These are phyloP conservation scores for Entophlyctis luteolus DNA, from an alignment of 192 early-diverging fungal genomes.

Conservation along the genomic window DNA sequence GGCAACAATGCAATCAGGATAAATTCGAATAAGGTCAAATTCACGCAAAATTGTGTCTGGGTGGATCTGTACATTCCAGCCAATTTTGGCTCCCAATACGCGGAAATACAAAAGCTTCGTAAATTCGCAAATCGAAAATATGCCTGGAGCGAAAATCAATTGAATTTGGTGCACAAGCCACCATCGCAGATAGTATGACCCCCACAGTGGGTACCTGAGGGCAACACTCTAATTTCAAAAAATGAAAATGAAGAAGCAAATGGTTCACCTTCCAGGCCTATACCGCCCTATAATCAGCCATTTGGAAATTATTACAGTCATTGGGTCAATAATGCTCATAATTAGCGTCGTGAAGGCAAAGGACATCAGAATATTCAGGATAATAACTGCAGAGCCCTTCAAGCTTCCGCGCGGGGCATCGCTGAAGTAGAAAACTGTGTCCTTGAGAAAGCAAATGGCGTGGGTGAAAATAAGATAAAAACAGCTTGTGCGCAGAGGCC, in stretches of 20 bases:
- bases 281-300: conserved; percentile 48
- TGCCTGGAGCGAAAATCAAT: conserved; percentile 22
- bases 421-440: not conserved
- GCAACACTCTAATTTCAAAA: too few relatives aligned
- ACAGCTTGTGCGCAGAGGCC: conserved; percentile 27
- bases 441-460: not conserved
- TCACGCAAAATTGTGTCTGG: conserved; percentile 34
- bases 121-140: conserved; percentile 26
- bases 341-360: not conserved
- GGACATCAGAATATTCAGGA: conserved; percentile 12
- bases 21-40: conserved; percentile 46
- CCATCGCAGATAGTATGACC: conserved; percentile 43
- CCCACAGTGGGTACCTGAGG: conserved; percentile 40
- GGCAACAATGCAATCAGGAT: conserved; percentile 34
- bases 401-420: not conserved
- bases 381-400: not conserved
- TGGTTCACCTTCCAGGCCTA: conserved; percentile 22
- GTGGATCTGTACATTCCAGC: conserved; percentile 28
- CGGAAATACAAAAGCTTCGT: conserved; percentile 26
- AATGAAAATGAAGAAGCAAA: too few relatives aligned
- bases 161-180: conserved; percentile 41
- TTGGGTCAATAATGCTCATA: conserved; percentile 26
- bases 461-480: conserved; percentile 10
- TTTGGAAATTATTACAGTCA: conserved; percentile 33
- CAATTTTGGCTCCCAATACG: conserved; percentile 37